Evolutionary conservation across 2,329 filamentous ascomycete species (phyloP).

Genomic region (Apiospora aurea): DNA sequence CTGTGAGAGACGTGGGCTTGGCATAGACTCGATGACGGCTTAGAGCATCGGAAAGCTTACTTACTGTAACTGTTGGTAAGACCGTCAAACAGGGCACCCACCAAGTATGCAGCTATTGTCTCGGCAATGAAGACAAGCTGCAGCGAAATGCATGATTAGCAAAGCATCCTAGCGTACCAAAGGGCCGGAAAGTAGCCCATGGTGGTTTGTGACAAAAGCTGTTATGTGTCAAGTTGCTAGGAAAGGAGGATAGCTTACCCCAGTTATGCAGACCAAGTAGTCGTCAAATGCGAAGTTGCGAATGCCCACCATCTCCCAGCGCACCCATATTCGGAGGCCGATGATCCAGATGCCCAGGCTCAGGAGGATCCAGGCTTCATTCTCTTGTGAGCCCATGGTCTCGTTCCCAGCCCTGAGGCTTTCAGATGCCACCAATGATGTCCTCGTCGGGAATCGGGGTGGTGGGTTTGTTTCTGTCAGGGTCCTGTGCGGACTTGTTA

Average conservation of each 20-base stretch:
- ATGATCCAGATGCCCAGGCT: conserved; percentile 31
- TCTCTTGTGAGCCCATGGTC: neutral
- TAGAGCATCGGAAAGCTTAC: neutral
- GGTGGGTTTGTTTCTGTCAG: neutral
- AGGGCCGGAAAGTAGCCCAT: neutral
- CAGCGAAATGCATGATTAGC: neutral
- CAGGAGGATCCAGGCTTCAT: conserved; percentile 25
- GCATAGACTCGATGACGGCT: neutral
- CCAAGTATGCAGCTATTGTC: conserved; percentile 9
- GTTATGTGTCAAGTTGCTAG: neutral
- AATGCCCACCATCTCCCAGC: conserved; percentile 33
- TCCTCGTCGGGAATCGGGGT: neutral
- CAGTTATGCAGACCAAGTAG: conserved; percentile 35
- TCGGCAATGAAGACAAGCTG: neutral
- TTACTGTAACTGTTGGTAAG: conserved; percentile 28
- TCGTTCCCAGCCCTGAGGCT: neutral
- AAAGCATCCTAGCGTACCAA: neutral
- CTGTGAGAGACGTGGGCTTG: neutral
- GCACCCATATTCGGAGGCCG: conserved; percentile 30
- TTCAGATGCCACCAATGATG: neutral
- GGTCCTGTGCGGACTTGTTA: neutral
- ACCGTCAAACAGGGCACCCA: conserved; percentile 24
- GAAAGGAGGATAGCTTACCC: conserved; percentile 29
- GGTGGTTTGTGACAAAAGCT: too few species aligned
- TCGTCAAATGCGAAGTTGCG: conserved; percentile 34